A percentile compares a stretch with the other conserved stretches of the same genome.
phyloP scores from a whole-genome alignment of 129 eudicot genomes.

The Saposhnikovia divaricata region DNA sequence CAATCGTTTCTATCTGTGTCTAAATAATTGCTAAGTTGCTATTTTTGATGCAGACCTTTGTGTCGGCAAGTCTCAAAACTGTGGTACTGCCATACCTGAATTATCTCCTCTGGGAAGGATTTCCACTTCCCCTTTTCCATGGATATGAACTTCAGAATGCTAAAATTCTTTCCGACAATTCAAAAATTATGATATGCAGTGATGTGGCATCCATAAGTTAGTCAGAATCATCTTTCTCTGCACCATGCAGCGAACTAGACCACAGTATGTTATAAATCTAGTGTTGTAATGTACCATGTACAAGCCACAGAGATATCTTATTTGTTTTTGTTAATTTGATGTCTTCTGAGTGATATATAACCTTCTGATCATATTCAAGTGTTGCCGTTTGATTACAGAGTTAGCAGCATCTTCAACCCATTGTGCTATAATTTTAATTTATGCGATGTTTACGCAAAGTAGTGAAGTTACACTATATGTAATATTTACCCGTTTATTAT shows the following conservation, averaged over 20 bases:
- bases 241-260: background rate
- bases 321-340: background rate
- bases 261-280: background rate
- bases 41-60: conserved; percentile 49
- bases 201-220: conserved; percentile 34
- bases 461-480: too few species aligned
- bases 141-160: conserved; percentile 72
- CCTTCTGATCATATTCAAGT: background rate
- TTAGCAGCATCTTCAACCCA: too few species aligned
- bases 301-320: background rate
- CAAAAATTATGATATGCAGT: conserved; percentile 53
- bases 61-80: conserved; percentile 45
- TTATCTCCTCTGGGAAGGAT: conserved; percentile 42
- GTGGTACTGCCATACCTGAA: conserved; percentile 61
- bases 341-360: background rate
- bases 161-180: conserved; percentile 33
- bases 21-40: background rate
- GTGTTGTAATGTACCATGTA: background rate
- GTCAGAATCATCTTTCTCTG: conserved; percentile 10
- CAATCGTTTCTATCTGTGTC: background rate
- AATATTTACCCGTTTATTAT: too few species aligned
- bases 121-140: conserved; percentile 44
- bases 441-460: too few species aligned
- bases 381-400: background rate
- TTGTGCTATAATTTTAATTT: too few species aligned